Base-by-base conservation (phyloP, 805 yeast species). In the Nakazawaea wyomingensis region DNA sequence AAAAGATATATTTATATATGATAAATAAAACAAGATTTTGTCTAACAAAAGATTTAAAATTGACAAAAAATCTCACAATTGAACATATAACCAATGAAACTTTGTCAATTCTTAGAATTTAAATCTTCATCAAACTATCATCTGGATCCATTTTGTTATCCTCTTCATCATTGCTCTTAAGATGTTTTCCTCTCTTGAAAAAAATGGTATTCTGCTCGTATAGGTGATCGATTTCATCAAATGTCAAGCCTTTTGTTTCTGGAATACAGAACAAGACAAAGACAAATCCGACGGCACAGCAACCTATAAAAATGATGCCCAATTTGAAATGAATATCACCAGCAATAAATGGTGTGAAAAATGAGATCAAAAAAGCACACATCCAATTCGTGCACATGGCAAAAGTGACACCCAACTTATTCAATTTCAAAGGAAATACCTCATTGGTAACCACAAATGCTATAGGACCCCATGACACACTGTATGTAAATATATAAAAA, bases 311-410 rank as follows among this genome's bases (percentile, higher is more conserved):
- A 16, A 76, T 79, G 54, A 71, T 78, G 2, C 88, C 88, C 52
- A 72, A 75, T 56, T 69, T 69, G 64, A 74, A 81, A 35, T 74
- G 78, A 53, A 81, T 80, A 40, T 69, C 68, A 3, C 62, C 56
- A 13, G 81, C 77, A 48, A 83, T 77, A 54, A 74, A 72, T 19
- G 88, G 86, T 19, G 85, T 79, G 57, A 76, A 72, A 56, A 82
- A 72, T 4, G 85, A 66, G 43, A 81, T 74, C 54, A 79, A 56
- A 56, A 80, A 68, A 66, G 78, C 68, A 26, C 21, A 24, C 7
- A 21, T 9, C 45, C 45, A 42, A 17, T 42, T 29, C 7, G 37
- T 29, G 7, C 20, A 14, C 37, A 36, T 42, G 14, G 37, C 60
- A 45, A 65, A 64, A 46, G 63, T 54, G 54, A 65, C 64, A 16